Conservation (phyloP, 2,329 filamentous ascomycete genomes). For the Thermoascus crustaceus region DNA sequence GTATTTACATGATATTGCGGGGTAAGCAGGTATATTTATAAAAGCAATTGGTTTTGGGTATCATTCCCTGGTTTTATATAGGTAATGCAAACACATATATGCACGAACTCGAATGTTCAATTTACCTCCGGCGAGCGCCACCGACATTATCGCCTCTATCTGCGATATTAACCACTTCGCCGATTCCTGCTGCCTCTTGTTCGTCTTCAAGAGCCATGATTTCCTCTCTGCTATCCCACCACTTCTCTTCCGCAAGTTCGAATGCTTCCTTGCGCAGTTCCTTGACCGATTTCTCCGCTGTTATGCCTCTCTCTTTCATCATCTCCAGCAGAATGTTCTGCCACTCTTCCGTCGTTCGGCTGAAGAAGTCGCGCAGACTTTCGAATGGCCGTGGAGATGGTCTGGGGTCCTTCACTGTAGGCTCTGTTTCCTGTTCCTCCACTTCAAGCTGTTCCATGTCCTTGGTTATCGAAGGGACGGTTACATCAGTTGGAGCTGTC, state of each 20-base stretch:
- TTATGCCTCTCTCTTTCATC: conserved; percentile 57
- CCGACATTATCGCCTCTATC: conserved; percentile 55
- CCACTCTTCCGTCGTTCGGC: conserved; percentile 79
- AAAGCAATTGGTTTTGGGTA: too few species aligned
- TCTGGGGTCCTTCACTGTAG: conserved; percentile 60
- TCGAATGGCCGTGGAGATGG: conserved; percentile 81
- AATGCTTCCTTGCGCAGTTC: conserved; percentile 90
- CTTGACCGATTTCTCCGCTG: conserved; percentile 60
- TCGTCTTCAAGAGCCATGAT: conserved; percentile 87
- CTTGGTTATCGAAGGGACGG: conserved; percentile 27
- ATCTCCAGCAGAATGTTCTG: conserved; percentile 75
- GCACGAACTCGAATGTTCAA: conserved; percentile 7
- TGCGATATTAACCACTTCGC: conserved; percentile 81
- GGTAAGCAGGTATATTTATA: too few species aligned
- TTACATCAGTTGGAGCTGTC: conserved; percentile 28
- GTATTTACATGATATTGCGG: too few species aligned
- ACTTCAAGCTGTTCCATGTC: conserved; percentile 32
- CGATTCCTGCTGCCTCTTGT: conserved; percentile 89
- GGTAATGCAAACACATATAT: conserved; percentile 1
- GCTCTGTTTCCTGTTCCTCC: conserved; percentile 30
- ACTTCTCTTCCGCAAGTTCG: conserved; percentile 86
- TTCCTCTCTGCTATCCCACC: conserved; percentile 97
- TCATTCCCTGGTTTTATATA: too few species aligned
- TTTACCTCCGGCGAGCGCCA: conserved; percentile 37
- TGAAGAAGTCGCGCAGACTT: conserved; percentile 83